A percentile compares a stretch with the other conserved stretches of the same genome.
These are phyloP conservation scores for Opeltia flavorubescens DNA, from an alignment of 495 filamentous ascomycete genomes.

Conservation along the genomic window DNA sequence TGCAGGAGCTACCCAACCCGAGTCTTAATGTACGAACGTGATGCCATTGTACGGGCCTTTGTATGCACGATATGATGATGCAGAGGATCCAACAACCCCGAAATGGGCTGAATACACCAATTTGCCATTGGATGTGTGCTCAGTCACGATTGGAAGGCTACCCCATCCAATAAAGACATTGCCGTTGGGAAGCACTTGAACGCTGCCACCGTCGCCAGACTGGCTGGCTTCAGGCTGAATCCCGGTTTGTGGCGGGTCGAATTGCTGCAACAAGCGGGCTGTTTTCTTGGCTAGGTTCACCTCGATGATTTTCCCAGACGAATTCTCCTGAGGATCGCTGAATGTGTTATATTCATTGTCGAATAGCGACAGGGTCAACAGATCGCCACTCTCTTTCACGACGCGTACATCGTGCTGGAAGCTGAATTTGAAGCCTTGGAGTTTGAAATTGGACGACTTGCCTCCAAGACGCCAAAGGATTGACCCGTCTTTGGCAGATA, in stretches of 20 bases:
- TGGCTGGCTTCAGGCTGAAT: no score
- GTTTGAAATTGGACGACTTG: conserved; percentile 30
- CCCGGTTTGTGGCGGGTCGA: conserved; percentile 25
- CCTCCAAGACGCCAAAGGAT: conserved; percentile 46
- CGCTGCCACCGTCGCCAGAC: conserved; percentile 46
- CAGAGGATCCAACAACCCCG: conserved; percentile 1
- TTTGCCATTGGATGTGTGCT: conserved; percentile 41
- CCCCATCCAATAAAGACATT: conserved; percentile 50
- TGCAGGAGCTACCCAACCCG: not conserved
- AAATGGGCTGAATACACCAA: conserved; percentile 33
- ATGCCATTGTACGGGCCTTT: not conserved
- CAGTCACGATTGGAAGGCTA: conserved; percentile 40
- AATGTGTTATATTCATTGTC: conserved; percentile 41
- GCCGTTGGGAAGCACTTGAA: conserved; percentile 40
- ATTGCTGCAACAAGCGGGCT: conserved; percentile 32
- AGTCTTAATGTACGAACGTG: not conserved
- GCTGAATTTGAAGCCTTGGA: conserved; percentile 40
- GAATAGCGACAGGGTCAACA: conserved; percentile 38
- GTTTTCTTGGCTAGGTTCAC: conserved; percentile 39
- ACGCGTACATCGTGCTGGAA: conserved; percentile 51
- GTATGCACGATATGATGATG: not conserved
- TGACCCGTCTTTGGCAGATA: conserved; percentile 42
- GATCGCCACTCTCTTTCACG: conserved; percentile 35
- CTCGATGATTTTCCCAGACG: conserved; percentile 42
- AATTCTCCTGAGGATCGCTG: conserved; percentile 32